Percentiles rank a stretch among this genome's conserved stretches.
Conservation (phyloP, 805 yeast species). For the Helenozyma rhizophorensis region DNA sequence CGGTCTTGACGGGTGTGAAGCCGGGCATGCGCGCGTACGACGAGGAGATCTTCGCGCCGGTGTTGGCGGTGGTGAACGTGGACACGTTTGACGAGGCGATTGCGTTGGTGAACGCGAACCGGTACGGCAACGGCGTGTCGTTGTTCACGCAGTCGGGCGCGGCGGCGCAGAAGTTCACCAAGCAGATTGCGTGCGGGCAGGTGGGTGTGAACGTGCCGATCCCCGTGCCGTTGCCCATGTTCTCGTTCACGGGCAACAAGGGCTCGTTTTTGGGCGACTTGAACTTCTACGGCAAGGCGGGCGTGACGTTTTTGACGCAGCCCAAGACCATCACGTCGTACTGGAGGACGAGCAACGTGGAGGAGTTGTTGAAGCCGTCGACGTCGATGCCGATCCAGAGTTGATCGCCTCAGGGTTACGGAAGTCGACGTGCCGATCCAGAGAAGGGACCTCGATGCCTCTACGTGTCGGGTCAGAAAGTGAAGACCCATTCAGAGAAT, state of each 20-base stretch:
- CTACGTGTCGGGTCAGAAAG: too few relatives aligned
- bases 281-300: slow-evolving; percentile 78
- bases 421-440: too few relatives aligned
- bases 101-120: slow-evolving; percentile 50
- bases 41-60: slow-evolving; percentile 76
- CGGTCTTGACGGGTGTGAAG: slow-evolving; percentile 55
- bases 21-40: slow-evolving; percentile 72
- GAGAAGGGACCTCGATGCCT: too few relatives aligned
- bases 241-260: slow-evolving; percentile 73
- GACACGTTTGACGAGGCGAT: slow-evolving; percentile 69
- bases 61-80: slow-evolving; percentile 55
- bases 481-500: too few relatives aligned
- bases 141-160: slow-evolving; percentile 68
- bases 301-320: slow-evolving; percentile 66
- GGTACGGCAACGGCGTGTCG: slow-evolving; percentile 69
- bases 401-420: too few relatives aligned
- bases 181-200: slow-evolving; percentile 68
- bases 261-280: slow-evolving; percentile 74
- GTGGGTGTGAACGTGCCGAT: slow-evolving; percentile 77
- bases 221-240: slow-evolving; percentile 80
- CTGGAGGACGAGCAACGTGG: slow-evolving; percentile 56
- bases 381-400: slow-evolving; percentile 68
- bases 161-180: slow-evolving; percentile 65
- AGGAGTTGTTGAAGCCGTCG: slow-evolving; percentile 46
- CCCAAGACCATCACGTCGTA: slow-evolving; percentile 69